These are phyloP conservation scores for Aureobasidium sp. DNA, from an alignment of 2,329 filamentous ascomycete species.

Conservation along the genomic window DNA sequence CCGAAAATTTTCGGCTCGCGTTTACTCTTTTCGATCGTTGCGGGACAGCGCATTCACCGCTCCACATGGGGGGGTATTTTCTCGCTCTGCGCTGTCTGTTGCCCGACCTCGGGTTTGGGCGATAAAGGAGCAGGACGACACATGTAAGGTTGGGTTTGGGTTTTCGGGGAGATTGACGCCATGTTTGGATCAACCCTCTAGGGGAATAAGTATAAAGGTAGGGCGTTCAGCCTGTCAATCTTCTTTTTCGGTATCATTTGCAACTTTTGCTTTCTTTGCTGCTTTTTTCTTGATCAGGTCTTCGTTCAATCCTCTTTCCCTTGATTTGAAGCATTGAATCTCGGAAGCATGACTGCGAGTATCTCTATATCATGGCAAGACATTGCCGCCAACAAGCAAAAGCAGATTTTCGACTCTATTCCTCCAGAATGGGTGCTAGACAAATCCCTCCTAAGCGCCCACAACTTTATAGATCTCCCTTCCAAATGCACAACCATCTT, in stretches of 20 bases:
- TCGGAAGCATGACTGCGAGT: background rate
- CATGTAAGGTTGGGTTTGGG: no score
- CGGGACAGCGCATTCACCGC: slow-evolving; percentile 9
- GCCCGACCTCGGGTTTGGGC: background rate
- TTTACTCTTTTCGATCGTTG: background rate
- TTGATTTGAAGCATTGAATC: background rate
- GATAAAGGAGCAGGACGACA: background rate
- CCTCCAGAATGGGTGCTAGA: slow-evolving; percentile 1
- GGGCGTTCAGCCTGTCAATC: background rate
- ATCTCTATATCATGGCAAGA: background rate
- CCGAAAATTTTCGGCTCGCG: background rate
- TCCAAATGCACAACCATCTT: background rate
- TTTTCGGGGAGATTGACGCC: background rate
- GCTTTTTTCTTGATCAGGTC: background rate
- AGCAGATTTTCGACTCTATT: slow-evolving; percentile 9
- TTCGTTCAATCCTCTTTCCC: no score
- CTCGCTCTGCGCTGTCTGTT: no score
- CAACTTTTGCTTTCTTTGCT: background rate
- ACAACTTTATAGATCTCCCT: slow-evolving; percentile 1
- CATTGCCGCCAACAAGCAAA: slow-evolving; percentile 1
- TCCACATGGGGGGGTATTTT: background rate
- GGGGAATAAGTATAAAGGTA: background rate
- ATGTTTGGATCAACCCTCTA: no score
- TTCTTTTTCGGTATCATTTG: background rate
- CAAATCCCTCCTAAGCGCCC: background rate